A percentile compares a stretch with the other conserved stretches of the same genome.
phyloP scores from a whole-genome alignment of 129 eudicot genomes.

The Dittrichia graveolens region DNA sequence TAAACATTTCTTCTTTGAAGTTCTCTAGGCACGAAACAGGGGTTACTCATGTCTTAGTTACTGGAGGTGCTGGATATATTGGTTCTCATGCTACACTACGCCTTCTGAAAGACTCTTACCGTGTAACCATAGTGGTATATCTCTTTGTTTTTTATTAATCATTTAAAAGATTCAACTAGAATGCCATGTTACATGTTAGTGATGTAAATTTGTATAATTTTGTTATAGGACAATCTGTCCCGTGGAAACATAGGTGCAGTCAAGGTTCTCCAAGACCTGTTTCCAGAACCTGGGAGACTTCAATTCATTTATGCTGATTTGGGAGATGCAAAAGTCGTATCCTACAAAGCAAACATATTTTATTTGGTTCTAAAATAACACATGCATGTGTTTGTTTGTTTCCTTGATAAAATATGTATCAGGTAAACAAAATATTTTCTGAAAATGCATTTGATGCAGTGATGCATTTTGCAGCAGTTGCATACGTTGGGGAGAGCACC shows the following conservation, averaged over 20 bases:
- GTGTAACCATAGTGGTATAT: constrained; percentile 86
- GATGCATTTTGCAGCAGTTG: constrained; percentile 95
- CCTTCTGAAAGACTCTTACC: constrained; percentile 70
- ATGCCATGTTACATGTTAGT: neutral
- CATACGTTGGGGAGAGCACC: constrained; percentile 94
- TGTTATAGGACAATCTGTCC: constrained; percentile 77
- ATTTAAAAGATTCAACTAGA: neutral
- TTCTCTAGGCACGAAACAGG: constrained; percentile 72
- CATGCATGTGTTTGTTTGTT: constrained; percentile 19
- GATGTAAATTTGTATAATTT: neutral
- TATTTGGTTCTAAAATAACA: constrained; percentile 4
- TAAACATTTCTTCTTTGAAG: constrained; percentile 36
- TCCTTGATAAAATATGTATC: constrained; percentile 34
- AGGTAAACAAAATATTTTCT: constrained; percentile 75
- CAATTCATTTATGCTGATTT: constrained; percentile 86
- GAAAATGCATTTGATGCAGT: constrained; percentile 92
- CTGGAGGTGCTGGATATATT: constrained; percentile 96
- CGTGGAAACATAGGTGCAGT: constrained; percentile 88
- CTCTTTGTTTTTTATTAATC: neutral
- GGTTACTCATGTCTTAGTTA: constrained; percentile 76
- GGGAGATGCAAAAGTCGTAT: constrained; percentile 78
- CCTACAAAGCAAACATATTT: constrained; percentile 19
- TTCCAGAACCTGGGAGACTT: constrained; percentile 81
- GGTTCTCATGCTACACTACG: constrained; percentile 88
- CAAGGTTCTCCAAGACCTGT: constrained; percentile 58